Evolutionary conservation across 1,139 yeast genomes (phyloP).

Genomic region (Taphrina betulina): DNA sequence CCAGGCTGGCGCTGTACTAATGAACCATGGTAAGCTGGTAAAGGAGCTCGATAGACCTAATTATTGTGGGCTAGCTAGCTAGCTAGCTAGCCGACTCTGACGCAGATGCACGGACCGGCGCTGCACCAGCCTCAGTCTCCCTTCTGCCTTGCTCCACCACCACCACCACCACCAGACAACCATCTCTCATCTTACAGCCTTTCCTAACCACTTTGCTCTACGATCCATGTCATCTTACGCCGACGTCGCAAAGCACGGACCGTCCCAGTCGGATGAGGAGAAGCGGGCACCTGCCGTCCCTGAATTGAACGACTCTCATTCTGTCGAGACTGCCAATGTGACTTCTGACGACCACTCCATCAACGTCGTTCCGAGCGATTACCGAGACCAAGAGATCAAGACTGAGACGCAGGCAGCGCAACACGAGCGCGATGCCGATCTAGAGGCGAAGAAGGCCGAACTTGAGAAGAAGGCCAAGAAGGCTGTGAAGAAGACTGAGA

Average conservation of each 20-base stretch:
- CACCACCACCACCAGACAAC: no score
- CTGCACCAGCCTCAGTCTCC: no score
- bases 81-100: no score
- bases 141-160: no score
- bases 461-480: conserved; percentile 18
- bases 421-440: conserved; percentile 14
- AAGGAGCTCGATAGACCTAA: no score
- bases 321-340: conserved; percentile 18
- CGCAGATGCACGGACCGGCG: no score
- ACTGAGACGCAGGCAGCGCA: conserved; percentile 28
- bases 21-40: no score
- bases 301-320: conserved; percentile 9
- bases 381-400: conserved; percentile 22
- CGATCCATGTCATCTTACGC: conserved; percentile 30
- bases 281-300: conserved; percentile 15
- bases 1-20: no score
- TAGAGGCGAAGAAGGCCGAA: conserved; percentile 3
- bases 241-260: conserved; percentile 26
- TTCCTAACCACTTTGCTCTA: no score
- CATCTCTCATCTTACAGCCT: no score
- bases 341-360: conserved; percentile 16
- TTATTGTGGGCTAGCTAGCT: no score
- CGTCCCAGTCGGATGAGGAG: conserved; percentile 20
- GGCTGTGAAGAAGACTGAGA: conserved; percentile 26
- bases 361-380: conserved; percentile 30